A percentile compares a stretch with the other conserved stretches of the same genome.
These are phyloP conservation scores for Chytridiales sp. DNA, from an alignment of 371 early-diverging fungal genomes.

Conservation along the genomic window DNA sequence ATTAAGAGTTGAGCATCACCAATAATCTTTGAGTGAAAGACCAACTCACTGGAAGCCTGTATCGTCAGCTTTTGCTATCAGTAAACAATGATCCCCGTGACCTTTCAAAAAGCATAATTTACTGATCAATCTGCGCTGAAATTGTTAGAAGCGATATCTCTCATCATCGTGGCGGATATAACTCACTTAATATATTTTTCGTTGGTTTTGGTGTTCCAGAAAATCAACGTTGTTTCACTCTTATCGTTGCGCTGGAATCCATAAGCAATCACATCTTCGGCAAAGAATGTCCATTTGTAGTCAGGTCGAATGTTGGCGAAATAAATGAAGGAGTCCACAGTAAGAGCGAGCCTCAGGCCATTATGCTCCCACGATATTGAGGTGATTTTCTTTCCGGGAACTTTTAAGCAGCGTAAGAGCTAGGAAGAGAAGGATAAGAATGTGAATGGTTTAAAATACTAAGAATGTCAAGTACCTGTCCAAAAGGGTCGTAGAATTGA, in stretches of 20 bases:
- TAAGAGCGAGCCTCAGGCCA: conserved; percentile 51
- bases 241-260: conserved; percentile 36
- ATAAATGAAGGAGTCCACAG: conserved; percentile 59
- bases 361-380: conserved; percentile 54
- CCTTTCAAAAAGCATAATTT: conserved; percentile 38
- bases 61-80: conserved; percentile 42
- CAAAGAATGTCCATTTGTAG: conserved; percentile 48
- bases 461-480: conserved; percentile 35
- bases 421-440: not conserved
- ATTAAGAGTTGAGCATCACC: not conserved
- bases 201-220: conserved; percentile 52
- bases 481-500: conserved; percentile 52
- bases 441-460: conserved; percentile 4
- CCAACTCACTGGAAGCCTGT: conserved; percentile 21
- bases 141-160: not conserved
- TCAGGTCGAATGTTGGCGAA: conserved; percentile 57
- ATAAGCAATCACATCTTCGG: conserved; percentile 47
- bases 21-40: not conserved
- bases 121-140: conserved; percentile 21
- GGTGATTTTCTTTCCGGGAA: conserved; percentile 51
- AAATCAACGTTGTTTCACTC: conserved; percentile 41
- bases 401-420: conserved; percentile 54
- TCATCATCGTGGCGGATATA: no score
- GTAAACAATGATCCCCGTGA: conserved; percentile 40
- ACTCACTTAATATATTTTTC: conserved; percentile 42